A percentile compares a stretch with the other conserved stretches of the same genome.
These are phyloP conservation scores for Arabidopsis thaliana DNA, from an alignment of 345 rosid genomes.

Conservation along the genomic window TAIR10.1 NC_003070.9:4961001-4961500, in stretches of 20 bases:
- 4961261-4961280: conserved; percentile 32
- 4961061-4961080: conserved; percentile 20
- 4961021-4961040: neutral
- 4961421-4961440: conserved; percentile 9
- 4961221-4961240: neutral
- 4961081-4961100: neutral
- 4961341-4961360: conserved; percentile 27
- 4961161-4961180: neutral
- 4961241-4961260: neutral
- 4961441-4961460: conserved; percentile 27
- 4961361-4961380: conserved; percentile 29
- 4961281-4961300: neutral
- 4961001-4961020: neutral
- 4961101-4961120: neutral
- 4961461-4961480: conserved; percentile 25
- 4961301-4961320: conserved; percentile 11
- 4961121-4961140: conserved; percentile 22
- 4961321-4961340: conserved; percentile 28
- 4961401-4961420: conserved; percentile 25
- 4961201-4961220: conserved; percentile 15
- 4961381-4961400: conserved; percentile 33
- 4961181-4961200: conserved; percentile 10
- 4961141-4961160: conserved; percentile 9
- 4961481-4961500: conserved; percentile 22
- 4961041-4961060: neutral